Conservation (phyloP, 192 early-diverging fungal genomes). For the Gonapodya sp. region DNA sequence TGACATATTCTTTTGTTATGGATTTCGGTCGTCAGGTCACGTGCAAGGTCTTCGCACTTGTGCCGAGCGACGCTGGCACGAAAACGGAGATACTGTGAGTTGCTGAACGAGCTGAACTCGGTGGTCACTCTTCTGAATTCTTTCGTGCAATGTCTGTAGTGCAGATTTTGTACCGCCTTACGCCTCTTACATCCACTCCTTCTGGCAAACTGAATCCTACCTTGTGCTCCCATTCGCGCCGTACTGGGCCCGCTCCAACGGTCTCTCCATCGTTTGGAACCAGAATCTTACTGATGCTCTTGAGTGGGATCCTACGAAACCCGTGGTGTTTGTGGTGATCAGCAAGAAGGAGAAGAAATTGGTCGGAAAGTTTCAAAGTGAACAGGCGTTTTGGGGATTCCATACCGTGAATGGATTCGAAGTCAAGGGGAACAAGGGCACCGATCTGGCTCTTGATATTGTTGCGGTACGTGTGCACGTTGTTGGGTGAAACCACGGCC, state of each 20-base stretch:
- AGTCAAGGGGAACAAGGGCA: constrained; percentile 24
- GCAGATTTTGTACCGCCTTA: constrained; percentile 27
- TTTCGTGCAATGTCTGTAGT: too few species aligned
- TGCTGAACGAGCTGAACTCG: too few species aligned
- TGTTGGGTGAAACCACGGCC: constrained; percentile 6
- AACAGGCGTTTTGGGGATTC: constrained; percentile 47
- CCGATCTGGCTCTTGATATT: constrained; percentile 33
- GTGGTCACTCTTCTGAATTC: too few species aligned
- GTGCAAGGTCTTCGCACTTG: not conserved
- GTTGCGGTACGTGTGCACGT: not conserved
- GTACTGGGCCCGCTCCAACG: constrained; percentile 39
- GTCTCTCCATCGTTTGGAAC: constrained; percentile 58
- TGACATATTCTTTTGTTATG: not conserved
- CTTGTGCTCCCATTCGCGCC: constrained; percentile 63
- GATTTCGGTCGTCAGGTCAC: not conserved
- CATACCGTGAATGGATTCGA: constrained; percentile 36
- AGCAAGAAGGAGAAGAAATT: constrained; percentile 55
- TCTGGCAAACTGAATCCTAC: constrained; percentile 62
- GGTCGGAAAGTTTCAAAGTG: constrained; percentile 57
- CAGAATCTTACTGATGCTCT: constrained; percentile 63
- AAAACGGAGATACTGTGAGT: not conserved
- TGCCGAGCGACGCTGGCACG: not conserved
- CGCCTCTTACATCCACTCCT: constrained; percentile 64
- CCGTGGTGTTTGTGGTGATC: constrained; percentile 62
- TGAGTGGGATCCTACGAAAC: constrained; percentile 43